Percentiles rank a stretch among this genome's conserved stretches.
Conservation (phyloP, 23 red algal genomes). For the Agarophyton chilense region DNA sequence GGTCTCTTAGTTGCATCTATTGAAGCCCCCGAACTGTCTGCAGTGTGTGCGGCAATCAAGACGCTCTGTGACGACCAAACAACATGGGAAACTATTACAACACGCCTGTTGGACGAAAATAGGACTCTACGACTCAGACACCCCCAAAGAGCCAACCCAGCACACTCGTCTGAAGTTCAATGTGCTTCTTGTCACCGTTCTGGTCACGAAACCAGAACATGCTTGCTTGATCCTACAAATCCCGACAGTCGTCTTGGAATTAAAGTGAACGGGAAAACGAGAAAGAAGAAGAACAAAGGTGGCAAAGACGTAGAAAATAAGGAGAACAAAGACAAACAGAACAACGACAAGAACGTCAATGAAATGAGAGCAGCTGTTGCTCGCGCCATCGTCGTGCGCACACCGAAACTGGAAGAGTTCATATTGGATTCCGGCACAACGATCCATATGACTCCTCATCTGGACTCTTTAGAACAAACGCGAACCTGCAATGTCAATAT, state of each 20-base stretch:
- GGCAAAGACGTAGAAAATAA: not conserved
- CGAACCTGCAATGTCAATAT: slow-evolving; percentile 9
- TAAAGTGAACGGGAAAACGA: not conserved
- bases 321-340: not conserved
- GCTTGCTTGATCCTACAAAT: slow-evolving; percentile 7
- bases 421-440: slow-evolving; percentile 51
- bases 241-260: not conserved
- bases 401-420: not conserved
- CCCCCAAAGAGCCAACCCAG: not conserved
- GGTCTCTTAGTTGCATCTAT: not conserved
- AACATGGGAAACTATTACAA: not conserved
- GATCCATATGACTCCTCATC: not conserved
- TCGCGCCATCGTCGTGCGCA: not conserved
- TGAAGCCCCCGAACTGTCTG: not conserved
- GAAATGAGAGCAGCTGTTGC: not conserved
- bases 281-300: not conserved
- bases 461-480: not conserved
- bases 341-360: not conserved
- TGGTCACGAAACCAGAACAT: not conserved
- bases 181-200: not conserved
- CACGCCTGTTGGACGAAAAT: not conserved
- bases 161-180: not conserved
- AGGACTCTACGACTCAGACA: not conserved
- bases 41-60: slow-evolving; percentile 34
- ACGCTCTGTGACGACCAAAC: not conserved